A percentile compares a stretch with the other conserved stretches of the same genome.
Evolutionary conservation across 495 filamentous ascomycete genomes (phyloP).

Genomic region (Cercophora scortea): DNA sequence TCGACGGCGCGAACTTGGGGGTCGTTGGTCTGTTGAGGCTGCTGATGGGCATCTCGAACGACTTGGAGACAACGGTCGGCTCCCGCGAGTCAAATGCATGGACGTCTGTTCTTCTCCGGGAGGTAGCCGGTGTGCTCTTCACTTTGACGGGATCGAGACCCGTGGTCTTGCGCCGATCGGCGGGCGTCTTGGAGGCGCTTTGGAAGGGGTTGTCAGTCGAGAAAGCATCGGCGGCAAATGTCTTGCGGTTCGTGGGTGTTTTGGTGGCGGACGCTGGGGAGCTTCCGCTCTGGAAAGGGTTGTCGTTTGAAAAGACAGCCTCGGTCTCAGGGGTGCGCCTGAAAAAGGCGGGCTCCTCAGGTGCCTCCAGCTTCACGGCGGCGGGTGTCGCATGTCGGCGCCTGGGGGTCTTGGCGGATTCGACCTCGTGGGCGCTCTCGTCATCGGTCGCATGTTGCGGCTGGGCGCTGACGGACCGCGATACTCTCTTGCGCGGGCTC

Average conservation of each 20-base stretch:
- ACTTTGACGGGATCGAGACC: conserved; percentile 15
- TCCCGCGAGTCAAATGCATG: conserved; percentile 15
- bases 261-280: too few relatives aligned
- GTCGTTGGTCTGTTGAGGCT: conserved; percentile 6
- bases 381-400: conserved; percentile 16
- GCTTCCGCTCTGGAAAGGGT: conserved; percentile 80
- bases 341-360: conserved; percentile 33
- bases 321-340: conserved; percentile 38
- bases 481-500: conserved; percentile 45
- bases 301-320: conserved; percentile 74
- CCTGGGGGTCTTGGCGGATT: conserved; percentile 17
- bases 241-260: too few relatives aligned
- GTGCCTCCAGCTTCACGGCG: conserved; percentile 35
- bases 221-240: conserved; percentile 51
- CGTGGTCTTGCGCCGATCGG: conserved; percentile 30
- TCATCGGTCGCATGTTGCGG: conserved; percentile 34
- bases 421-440: conserved; percentile 42
- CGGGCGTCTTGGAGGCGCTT: conserved; percentile 54
- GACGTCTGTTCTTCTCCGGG: conserved; percentile 28
- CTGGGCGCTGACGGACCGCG: conserved; percentile 40
- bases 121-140: conserved; percentile 22
- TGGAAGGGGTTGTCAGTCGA: conserved; percentile 92
- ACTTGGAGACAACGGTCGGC: conserved; percentile 25
- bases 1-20: conserved; percentile 10
- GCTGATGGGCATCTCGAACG: conserved; percentile 42